Percentiles rank a stretch among this genome's conserved stretches.
Conservation (phyloP, 352 stramenopile genomes). For the Phytophthora syringae region DNA sequence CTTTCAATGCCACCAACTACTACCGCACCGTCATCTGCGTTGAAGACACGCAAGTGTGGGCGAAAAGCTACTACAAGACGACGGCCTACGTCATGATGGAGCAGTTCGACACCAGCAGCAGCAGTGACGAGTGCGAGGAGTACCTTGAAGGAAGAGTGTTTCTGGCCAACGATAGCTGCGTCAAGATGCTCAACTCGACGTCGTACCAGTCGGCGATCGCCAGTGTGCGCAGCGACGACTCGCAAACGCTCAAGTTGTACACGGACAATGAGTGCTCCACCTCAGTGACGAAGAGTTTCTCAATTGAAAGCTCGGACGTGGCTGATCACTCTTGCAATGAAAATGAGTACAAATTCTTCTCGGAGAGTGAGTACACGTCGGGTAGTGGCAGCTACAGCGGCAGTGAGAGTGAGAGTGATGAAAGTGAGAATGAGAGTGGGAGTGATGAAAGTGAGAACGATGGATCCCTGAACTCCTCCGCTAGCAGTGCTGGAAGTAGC, state of each 20-base stretch:
- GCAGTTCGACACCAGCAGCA: conserved; percentile 7
- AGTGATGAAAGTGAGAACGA: neutral
- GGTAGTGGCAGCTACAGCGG: conserved; percentile 5
- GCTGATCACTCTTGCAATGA: conserved; percentile 13
- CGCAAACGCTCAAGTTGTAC: conserved; percentile 3
- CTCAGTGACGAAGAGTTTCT: neutral
- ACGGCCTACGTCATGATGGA: conserved; percentile 48
- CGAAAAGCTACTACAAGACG: conserved; percentile 32
- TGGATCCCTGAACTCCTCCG: neutral
- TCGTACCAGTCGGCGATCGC: conserved; percentile 22
- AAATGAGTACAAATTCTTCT: conserved; percentile 16
- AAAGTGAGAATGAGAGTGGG: neutral
- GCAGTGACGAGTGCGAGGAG: neutral
- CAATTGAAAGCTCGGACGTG: conserved; percentile 1
- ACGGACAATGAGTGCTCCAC: conserved; percentile 1
- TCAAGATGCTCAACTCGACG: conserved; percentile 27
- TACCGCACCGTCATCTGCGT: conserved; percentile 28
- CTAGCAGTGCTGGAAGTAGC: neutral
- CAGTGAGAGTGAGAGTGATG: neutral
- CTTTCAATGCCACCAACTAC: conserved; percentile 16
- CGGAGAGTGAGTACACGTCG: conserved; percentile 19
- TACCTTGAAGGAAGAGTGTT: conserved; percentile 13
- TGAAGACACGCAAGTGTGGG: conserved; percentile 14
- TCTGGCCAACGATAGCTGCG: conserved; percentile 11
- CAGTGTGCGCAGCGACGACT: neutral